Conservation (phyloP, 306 rosid genomes). For the Arachis hypogaea region DNA sequence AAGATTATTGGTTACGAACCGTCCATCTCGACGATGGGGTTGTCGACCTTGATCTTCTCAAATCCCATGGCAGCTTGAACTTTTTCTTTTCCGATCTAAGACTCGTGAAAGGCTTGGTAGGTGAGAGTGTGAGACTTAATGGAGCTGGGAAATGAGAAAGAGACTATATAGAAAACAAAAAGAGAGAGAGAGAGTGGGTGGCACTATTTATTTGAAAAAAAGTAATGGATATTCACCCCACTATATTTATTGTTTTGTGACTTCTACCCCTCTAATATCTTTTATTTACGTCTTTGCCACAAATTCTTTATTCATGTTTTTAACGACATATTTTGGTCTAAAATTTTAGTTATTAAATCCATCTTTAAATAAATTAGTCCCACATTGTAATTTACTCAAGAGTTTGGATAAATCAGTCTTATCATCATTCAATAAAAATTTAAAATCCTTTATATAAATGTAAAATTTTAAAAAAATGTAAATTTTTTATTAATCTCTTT, state of each 20-base stretch:
- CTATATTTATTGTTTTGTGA: too few relatives aligned
- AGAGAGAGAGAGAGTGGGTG: neutral
- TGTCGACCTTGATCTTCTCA: constrained; percentile 87
- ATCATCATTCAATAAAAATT: too few relatives aligned
- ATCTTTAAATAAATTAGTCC: too few relatives aligned
- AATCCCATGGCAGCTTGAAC: constrained; percentile 54
- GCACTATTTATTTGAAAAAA: neutral
- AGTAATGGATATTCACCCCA: neutral
- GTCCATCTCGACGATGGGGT: constrained; percentile 99
- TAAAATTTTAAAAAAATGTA: too few relatives aligned
- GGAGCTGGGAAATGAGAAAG: neutral
- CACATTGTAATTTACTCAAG: too few relatives aligned
- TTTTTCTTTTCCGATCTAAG: constrained; percentile 18
- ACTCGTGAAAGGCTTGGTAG: constrained; percentile 19
- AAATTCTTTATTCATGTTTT: too few relatives aligned
- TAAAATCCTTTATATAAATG: too few relatives aligned
- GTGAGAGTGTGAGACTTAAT: constrained; percentile 17
- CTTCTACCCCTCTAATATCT: neutral
- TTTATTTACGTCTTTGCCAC: constrained; percentile 14
- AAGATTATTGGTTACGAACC: constrained; percentile 47
- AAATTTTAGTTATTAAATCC: too few relatives aligned
- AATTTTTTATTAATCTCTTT: too few relatives aligned
- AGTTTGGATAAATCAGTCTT: too few relatives aligned
- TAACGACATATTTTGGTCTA: too few relatives aligned
- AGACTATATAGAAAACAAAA: neutral